Percentiles rank a stretch among this genome's conserved stretches.
These are phyloP conservation scores for Tolypocladium guangdongense DNA, from an alignment of 2,329 filamentous ascomycete species.

Conservation along the genomic window DNA sequence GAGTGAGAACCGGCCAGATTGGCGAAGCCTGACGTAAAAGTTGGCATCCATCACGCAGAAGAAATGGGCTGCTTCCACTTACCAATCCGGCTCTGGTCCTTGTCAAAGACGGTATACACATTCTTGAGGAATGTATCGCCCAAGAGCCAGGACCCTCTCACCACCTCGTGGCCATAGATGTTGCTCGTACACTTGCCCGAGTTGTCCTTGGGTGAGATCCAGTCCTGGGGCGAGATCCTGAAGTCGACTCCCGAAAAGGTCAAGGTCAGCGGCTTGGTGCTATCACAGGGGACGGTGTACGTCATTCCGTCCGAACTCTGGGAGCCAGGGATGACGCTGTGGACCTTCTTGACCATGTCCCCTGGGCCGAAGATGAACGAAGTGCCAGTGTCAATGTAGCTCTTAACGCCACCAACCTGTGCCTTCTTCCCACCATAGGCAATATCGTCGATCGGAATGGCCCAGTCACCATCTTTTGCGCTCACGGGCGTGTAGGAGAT, in stretches of 20 bases:
- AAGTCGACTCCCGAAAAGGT: conserved; percentile 59
- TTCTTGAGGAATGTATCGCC: conserved; percentile 85
- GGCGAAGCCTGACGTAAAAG: conserved; percentile 1
- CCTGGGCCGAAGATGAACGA: conserved; percentile 66
- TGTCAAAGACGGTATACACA: conserved; percentile 78
- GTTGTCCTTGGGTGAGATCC: conserved; percentile 40
- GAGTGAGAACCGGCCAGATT: conserved; percentile 3
- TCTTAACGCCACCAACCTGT: conserved; percentile 43
- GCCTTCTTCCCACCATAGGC: conserved; percentile 48
- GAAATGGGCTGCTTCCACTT: conserved; percentile 11
- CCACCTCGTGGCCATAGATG: conserved; percentile 61
- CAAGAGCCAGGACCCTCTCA: conserved; percentile 61
- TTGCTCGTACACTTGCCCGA: conserved; percentile 55
- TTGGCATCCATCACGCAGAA: neutral
- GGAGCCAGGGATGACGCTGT: conserved; percentile 55
- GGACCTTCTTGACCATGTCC: conserved; percentile 54
- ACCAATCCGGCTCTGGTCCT: conserved; percentile 56
- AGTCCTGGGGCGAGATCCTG: conserved; percentile 58
- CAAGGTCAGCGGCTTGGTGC: conserved; percentile 47
- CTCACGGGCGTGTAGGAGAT: conserved; percentile 52
- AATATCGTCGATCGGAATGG: conserved; percentile 57
- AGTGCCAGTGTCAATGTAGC: conserved; percentile 77
- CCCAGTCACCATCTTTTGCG: conserved; percentile 53
- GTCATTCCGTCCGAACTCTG: conserved; percentile 45
- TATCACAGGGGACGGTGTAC: conserved; percentile 65